phyloP scores from a whole-genome alignment of 768 basidiomycete species.

The Pulveroboletus sp. region DNA sequence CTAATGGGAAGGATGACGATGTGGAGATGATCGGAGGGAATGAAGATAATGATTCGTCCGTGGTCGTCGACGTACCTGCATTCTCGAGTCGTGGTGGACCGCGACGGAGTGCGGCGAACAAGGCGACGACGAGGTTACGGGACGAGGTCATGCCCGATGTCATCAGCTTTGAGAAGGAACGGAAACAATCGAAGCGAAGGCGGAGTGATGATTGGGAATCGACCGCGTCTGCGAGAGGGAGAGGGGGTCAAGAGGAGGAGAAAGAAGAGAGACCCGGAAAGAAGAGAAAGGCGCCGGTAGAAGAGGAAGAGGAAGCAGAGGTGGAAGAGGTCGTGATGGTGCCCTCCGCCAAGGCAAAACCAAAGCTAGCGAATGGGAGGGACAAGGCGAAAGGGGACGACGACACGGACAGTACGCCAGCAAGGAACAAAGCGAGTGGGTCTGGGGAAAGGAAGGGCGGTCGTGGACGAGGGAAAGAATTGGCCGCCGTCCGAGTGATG shows the following conservation, averaged over 20 bases:
- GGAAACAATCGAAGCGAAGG: conserved; percentile 39
- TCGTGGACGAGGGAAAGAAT: conserved; percentile 3
- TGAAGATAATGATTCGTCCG: conserved; percentile 4
- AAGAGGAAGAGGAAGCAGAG: conserved; percentile 25
- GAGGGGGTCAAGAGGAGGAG: conserved; percentile 9
- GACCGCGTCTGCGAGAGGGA: not conserved
- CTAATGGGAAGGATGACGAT: not conserved
- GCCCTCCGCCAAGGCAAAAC: conserved; percentile 11
- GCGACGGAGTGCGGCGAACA: conserved; percentile 54
- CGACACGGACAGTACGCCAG: not conserved
- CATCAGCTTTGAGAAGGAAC: conserved; percentile 64
- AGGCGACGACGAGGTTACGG: conserved; percentile 43
- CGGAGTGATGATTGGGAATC: conserved; percentile 34
- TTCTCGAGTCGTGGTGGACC: conserved; percentile 18
- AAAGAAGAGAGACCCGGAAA: conserved; percentile 18
- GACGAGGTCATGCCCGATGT: conserved; percentile 76
- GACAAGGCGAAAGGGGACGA: conserved; percentile 10
- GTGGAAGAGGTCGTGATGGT: conserved; percentile 15
- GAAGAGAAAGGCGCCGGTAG: conserved; percentile 17
- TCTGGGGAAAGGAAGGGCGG: conserved; percentile 12
- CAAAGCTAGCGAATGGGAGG: conserved; percentile 9
- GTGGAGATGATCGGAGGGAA: not conserved
- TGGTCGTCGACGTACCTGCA: conserved; percentile 9
- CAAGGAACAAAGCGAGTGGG: conserved; percentile 5
- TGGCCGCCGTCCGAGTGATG: conserved; percentile 46